Base-by-base conservation (phyloP, 306 rosid genomes). In the Rubus parviflorus region DNA sequence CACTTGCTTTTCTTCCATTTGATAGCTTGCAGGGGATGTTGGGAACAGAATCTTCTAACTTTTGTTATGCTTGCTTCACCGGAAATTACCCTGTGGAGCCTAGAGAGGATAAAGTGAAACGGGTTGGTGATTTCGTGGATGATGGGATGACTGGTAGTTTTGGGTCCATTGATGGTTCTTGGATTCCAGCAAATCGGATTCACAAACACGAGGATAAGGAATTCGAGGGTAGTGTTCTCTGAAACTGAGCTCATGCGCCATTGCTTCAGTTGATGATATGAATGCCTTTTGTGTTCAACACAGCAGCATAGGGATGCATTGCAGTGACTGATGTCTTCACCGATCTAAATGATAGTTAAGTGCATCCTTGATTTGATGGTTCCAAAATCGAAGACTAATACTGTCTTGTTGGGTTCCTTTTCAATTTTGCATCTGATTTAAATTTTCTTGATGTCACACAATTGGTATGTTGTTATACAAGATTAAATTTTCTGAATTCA, bases 81-180 rank as follows among this genome's bases (percentile, higher is more conserved):
- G 99, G 97, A 52, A 89, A 88, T 12, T 95, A 92, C 78, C 99
- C 99, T 17, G 97, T 95, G 69, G 98, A 96, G 80, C 99, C 98
- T 0, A 88, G 84, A 67, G 97, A 91, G 53, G 17, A 88, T 12
- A 96, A 96, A 69, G 98, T 92, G 75, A 95, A 95, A 84, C 83
- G 91, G 85, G 93, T 91, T 49, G 99, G 99, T 63, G 97, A 92
- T 77, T 95, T 89, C 64, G 84, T 89, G 20, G 97, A 92, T 72
- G 98, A 95, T 89, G 98, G 98, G 11, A 81, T 95, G 74, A 88
- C 58, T 83, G 98, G 98, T 30, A 90, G 91, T 73, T 86, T 89
- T 67, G 97, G 88, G 63, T 85, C 90, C 67, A 92, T 92, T 77
- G 97, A 87, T 75, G 97, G 91, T 0, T 97, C 92, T 47, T 92